phyloP scores from a whole-genome alignment of 2,329 filamentous ascomycete species.

The Dothistroma septosporum region DNA sequence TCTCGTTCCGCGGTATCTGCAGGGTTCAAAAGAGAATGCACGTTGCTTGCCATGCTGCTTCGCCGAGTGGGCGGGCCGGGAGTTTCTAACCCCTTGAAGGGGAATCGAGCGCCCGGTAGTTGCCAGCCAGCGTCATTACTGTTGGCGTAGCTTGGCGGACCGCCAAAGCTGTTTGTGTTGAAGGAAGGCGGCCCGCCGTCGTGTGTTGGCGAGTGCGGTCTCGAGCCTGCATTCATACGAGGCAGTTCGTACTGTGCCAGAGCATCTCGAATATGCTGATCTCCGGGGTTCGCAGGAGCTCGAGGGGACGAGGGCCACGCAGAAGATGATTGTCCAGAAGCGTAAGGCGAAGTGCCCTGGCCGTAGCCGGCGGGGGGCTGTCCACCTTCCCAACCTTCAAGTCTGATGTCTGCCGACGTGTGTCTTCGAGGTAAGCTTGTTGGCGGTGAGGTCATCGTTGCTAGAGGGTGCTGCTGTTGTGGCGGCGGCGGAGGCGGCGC shows the following conservation, averaged over 20 bases:
- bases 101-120: constrained; percentile 48
- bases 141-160: constrained; percentile 48
- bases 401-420: constrained; percentile 91
- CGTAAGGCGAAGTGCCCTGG: constrained; percentile 57
- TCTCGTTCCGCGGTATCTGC: constrained; percentile 63
- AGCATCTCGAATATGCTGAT: constrained; percentile 60
- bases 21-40: constrained; percentile 63
- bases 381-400: constrained; percentile 66
- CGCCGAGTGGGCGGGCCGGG: constrained; percentile 61
- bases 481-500: constrained; percentile 45
- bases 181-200: constrained; percentile 36
- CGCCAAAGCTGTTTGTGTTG: constrained; percentile 47
- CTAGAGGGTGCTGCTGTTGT: constrained; percentile 57
- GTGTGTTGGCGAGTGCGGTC: constrained; percentile 45
- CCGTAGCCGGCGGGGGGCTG: constrained; percentile 50
- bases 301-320: constrained; percentile 66
- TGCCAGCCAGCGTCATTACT: constrained; percentile 55
- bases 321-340: constrained; percentile 57
- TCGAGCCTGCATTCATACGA: constrained; percentile 40
- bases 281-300: constrained; percentile 45
- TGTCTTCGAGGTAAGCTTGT: constrained; percentile 76
- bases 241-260: constrained; percentile 63
- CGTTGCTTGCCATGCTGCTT: constrained; percentile 68
- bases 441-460: constrained; percentile 54
- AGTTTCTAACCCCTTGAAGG: constrained; percentile 48